Base-by-base conservation (phyloP, 352 stramenopile genomes). In the Globisporangium iwayamae region DNA sequence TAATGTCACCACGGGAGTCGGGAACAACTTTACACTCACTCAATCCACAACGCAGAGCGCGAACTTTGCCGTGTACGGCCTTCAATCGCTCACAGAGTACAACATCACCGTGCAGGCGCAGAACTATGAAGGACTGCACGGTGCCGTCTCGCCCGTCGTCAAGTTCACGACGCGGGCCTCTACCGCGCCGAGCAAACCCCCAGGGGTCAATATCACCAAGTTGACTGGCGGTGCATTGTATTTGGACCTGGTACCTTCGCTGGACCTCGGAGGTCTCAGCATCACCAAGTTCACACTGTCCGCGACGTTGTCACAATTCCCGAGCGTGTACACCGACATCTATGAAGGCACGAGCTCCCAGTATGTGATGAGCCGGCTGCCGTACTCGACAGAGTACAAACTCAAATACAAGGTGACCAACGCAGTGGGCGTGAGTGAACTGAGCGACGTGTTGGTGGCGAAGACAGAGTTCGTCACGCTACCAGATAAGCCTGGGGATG, bases 191-290 rank as follows among this genome's bases (percentile, higher is more conserved):
- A 71, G 68, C 28, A 83, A 80, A 39, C 80, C 80, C 2, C 51
- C 46, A 0, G 59, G 56, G 14, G 48, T 80, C 6, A 53, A 45
- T 8, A 56, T 80, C 32, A 45, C 22, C 16, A 68, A 65, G 1
- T 41, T 53, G 13, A 89, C 80, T 2, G 80, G 80, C 9, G 80
- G 80, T 2, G 65, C 71, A 2, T 52, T 89, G n/a, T 71, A 79
- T 6, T 25, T 89, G 11, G 39, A 69, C 3, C 66, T 89, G 30
- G 38, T 30, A 0, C 62, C 67, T 2, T 64, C 80, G 4, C 22
- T 78, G 16, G 80, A 89, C 63, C 59, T 66, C 14, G 78, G 80
- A 0, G 80, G 80, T 1, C 47, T 70, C 2, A 54, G 32, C 0
- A 66, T 82, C 38, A 65, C 71, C 4, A 69, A 51, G 3, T 81